These are phyloP conservation scores for Solanum paucissectum DNA, from an alignment of 257 asterid genomes.

Conservation along the genomic window DNA sequence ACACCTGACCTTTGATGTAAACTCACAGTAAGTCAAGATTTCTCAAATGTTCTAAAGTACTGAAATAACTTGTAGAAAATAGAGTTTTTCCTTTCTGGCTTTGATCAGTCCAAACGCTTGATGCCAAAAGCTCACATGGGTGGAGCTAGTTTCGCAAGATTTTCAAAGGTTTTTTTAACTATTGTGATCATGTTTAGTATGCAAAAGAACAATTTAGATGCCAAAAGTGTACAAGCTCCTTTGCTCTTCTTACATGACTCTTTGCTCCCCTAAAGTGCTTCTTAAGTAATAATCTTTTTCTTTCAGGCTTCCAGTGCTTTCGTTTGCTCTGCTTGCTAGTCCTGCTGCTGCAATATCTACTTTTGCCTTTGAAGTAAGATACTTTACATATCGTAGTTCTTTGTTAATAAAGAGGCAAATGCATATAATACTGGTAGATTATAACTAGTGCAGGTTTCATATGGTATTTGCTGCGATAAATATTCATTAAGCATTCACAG, in stretches of 20 bases:
- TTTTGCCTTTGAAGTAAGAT: constrained; percentile 20
- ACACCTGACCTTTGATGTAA: not conserved
- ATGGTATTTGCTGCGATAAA: not conserved
- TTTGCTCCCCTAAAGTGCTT: not conserved
- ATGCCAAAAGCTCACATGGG: not conserved
- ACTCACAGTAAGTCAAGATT: not conserved
- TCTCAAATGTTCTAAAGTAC: not conserved
- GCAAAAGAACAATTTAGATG: not conserved
- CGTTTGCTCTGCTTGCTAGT: constrained; percentile 25
- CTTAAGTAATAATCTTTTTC: not conserved
- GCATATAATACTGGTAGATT: not conserved
- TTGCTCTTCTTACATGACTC: not conserved
- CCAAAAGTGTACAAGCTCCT: not conserved
- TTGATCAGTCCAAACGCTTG: not conserved
- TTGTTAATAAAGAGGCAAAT: not conserved
- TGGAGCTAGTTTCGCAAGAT: not conserved
- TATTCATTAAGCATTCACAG: not conserved
- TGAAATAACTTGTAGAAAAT: not conserved
- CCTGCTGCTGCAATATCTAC: constrained; percentile 25
- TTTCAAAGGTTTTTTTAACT: not conserved
- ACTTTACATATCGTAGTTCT: not conserved
- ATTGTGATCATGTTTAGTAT: not conserved
- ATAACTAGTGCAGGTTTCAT: not conserved
- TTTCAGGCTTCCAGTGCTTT: constrained; percentile 30
- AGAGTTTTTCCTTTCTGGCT: not conserved